Evolutionary conservation across 371 early-diverging fungal genomes (phyloP), one percentile per base, ranked within the genome.

Genomic region (Haplosporangium sp.): DNA sequence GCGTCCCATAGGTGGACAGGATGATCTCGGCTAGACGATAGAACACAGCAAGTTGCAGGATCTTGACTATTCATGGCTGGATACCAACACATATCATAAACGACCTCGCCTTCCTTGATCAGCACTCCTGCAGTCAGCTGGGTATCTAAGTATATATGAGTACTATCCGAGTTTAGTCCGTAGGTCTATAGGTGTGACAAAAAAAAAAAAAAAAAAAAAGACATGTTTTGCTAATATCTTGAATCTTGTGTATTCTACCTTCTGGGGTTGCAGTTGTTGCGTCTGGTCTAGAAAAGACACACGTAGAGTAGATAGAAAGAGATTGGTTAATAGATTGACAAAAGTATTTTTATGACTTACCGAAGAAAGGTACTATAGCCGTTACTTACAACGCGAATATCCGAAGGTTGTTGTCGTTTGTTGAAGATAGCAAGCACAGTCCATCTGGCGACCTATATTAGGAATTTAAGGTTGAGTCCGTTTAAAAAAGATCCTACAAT

Each of bases 1-100:
- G 89, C 87, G 67, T 94, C 92, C 93, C 94, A 92, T 38, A 94
- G 65, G 45, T 86, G 91, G 11, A 94, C 83, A 3, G 94, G 93
- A 60, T 92, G 92, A 67, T 92, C 93, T 42, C 91, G 84, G 7
- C 88, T 88, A 39, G 90, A 89, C 0, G 90, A 86, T 9, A 92
- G 27, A 42, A 94, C 89, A 59, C 90, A 90, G 69, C 90, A 92
- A 8, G 92, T 88, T 15, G 86, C 77, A 4, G 91, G 90, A 71
- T 92, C 92, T 83, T 85, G 85, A 50, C 83, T 83, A 27, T 72
- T 86, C 93, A 93, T 93, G 4, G 73, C 79, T 17, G 93, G 93
- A 71, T 89, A 92, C 92, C 92, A 93, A 17, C 84, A 85, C 73
- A 85, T 87, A 59, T 92, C 93, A 69, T 91, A 90, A 0, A 92